A percentile compares a stretch with the other conserved stretches of the same genome.
These are phyloP conservation scores for Antonospora locustae DNA, from an alignment of 371 early-diverging fungal genomes.

Conservation along the genomic window DNA sequence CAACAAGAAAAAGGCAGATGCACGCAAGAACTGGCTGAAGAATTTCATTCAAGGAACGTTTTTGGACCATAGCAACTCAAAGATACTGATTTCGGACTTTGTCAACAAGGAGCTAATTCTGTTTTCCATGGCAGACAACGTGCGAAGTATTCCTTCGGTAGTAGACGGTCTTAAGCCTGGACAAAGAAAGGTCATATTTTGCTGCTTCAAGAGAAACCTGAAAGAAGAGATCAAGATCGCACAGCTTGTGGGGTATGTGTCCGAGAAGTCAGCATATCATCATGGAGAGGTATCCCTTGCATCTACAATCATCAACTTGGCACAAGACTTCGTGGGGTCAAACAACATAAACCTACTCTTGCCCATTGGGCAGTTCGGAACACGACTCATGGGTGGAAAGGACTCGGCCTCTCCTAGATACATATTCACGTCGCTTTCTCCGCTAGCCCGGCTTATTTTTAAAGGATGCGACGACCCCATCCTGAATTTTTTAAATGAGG, in stretches of 20 bases:
- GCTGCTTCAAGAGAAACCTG: slow-evolving; percentile 73
- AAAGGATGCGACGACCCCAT: slow-evolving; percentile 72
- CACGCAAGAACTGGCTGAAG: slow-evolving; percentile 85
- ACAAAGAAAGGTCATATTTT: slow-evolving; percentile 87
- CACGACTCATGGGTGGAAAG: slow-evolving; percentile 81
- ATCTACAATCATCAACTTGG: slow-evolving; percentile 81
- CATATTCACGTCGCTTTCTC: slow-evolving; percentile 69
- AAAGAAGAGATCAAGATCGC: slow-evolving; percentile 78
- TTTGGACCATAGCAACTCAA: slow-evolving; percentile 67
- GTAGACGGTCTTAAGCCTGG: slow-evolving; percentile 97
- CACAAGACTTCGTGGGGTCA: slow-evolving; percentile 83
- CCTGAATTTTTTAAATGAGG: slow-evolving; percentile 75
- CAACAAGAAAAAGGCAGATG: slow-evolving; percentile 81
- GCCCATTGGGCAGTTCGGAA: slow-evolving; percentile 91
- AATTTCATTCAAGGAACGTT: slow-evolving; percentile 73
- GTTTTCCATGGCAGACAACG: slow-evolving; percentile 90
- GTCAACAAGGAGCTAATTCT: slow-evolving; percentile 89
- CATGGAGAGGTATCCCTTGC: slow-evolving; percentile 82
- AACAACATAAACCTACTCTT: slow-evolving; percentile 82
- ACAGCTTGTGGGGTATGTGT: slow-evolving; percentile 79
- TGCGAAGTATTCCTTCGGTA: slow-evolving; percentile 84
- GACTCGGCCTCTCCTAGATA: slow-evolving; percentile 93
- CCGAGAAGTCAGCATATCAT: slow-evolving; percentile 83
- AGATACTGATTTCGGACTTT: slow-evolving; percentile 77
- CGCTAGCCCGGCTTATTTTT: slow-evolving; percentile 69